A percentile compares a stretch with the other conserved stretches of the same genome.
Evolutionary conservation across 768 basidiomycete species (phyloP).

Genomic region (Hypholoma sublateritium): DNA sequence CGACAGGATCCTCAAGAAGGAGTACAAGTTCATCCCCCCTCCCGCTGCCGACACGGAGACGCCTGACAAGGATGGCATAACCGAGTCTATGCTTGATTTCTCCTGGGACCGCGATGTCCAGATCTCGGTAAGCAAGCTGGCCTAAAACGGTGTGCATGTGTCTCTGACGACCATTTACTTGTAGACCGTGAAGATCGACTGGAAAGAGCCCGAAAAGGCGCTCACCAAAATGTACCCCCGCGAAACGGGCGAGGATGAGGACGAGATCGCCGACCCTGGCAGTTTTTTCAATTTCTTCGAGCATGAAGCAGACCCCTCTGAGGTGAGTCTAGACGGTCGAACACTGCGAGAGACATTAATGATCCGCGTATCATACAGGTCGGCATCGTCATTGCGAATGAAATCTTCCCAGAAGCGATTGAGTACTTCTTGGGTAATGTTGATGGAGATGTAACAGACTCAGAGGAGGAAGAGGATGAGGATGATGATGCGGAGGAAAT

Average conservation of each 20-base stretch:
- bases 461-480: conserved; percentile 63
- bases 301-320: conserved; percentile 57
- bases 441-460: conserved; percentile 59
- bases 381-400: conserved; percentile 69
- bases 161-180: not conserved
- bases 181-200: conserved; percentile 69
- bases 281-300: conserved; percentile 92
- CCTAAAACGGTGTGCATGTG: not conserved
- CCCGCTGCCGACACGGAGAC: conserved; percentile 52
- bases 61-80: conserved; percentile 74
- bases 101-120: conserved; percentile 76
- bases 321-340: conserved; percentile 43
- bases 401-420: conserved; percentile 79
- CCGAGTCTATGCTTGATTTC: conserved; percentile 76
- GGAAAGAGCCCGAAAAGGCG: conserved; percentile 79
- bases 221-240: conserved; percentile 80
- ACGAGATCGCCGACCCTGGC: conserved; percentile 66
- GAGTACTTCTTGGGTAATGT: conserved; percentile 77
- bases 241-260: conserved; percentile 58
- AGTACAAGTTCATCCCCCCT: conserved; percentile 69
- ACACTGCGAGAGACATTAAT: not conserved
- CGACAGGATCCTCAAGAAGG: conserved; percentile 76
- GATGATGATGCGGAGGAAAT: conserved; percentile 85
- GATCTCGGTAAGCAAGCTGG: conserved; percentile 50
- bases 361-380: conserved; percentile 44